Conservation (phyloP, 345 rosid species). For the Gossypium bickii region DNA sequence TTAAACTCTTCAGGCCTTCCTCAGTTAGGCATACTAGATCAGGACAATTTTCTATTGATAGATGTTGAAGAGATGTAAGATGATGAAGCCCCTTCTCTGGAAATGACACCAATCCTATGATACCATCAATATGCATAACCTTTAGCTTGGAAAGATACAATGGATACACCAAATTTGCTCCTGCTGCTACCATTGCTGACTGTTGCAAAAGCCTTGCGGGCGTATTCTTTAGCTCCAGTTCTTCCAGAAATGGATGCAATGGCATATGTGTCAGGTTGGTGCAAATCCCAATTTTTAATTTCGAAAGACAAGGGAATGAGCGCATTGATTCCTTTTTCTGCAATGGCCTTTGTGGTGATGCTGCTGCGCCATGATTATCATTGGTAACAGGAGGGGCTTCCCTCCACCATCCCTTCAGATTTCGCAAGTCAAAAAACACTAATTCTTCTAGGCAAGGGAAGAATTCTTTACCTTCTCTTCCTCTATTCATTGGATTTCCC, state of each 20-base stretch:
- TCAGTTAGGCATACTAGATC: neutral
- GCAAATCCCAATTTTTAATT: slow-evolving; percentile 3
- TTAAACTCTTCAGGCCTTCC: slow-evolving; percentile 13
- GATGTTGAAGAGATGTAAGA: slow-evolving; percentile 15
- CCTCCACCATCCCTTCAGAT: slow-evolving; percentile 16
- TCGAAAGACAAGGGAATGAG: slow-evolving; percentile 16
- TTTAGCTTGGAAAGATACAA: slow-evolving; percentile 11
- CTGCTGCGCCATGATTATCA: neutral
- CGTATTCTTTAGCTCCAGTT: slow-evolving; percentile 10
- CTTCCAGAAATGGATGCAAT: slow-evolving; percentile 3
- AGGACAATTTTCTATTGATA: slow-evolving; percentile 3
- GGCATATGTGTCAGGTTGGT: slow-evolving; percentile 10
- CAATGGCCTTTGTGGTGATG: neutral
- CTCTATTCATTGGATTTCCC: neutral
- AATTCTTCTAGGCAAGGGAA: slow-evolving; percentile 15
- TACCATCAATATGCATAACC: slow-evolving; percentile 5
- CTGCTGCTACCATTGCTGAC: neutral
- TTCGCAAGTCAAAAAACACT: slow-evolving; percentile 12
- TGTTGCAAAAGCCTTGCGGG: slow-evolving; percentile 9
- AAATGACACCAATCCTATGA: slow-evolving; percentile 9
- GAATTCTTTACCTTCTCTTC: neutral
- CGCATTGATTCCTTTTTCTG: neutral
- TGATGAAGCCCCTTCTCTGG: slow-evolving; percentile 7
- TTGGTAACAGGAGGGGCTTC: neutral
- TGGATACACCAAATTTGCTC: neutral